Conservation (phyloP, 805 yeast species). For the Kazachstania psychrophila region DNA sequence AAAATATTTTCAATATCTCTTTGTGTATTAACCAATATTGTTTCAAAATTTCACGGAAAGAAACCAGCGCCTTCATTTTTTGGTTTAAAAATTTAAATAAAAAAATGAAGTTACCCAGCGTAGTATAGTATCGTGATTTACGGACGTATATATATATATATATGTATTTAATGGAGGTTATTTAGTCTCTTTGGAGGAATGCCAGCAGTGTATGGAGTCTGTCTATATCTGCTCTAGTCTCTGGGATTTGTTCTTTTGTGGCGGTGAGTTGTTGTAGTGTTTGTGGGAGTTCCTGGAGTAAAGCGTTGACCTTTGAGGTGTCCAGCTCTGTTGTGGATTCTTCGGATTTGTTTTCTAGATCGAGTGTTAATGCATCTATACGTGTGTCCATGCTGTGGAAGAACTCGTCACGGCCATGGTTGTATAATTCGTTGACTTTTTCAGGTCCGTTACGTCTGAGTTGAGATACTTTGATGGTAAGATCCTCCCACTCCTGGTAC, state of each 20-base stretch:
- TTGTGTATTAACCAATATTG: too few relatives aligned
- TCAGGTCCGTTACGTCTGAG: conserved; percentile 47
- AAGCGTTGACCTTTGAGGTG: neutral
- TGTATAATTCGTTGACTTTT: conserved; percentile 33
- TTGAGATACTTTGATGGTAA: conserved; percentile 47
- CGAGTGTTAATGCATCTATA: conserved; percentile 6
- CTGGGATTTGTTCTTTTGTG: conserved; percentile 17
- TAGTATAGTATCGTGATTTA: too few relatives aligned
- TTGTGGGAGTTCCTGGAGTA: conserved; percentile 1
- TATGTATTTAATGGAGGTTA: neutral
- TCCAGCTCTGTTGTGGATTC: conserved; percentile 1
- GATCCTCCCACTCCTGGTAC: conserved; percentile 52
- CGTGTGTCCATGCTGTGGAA: conserved; percentile 21
- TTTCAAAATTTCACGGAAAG: too few relatives aligned
- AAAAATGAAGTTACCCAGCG: too few relatives aligned
- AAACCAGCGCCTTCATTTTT: too few relatives aligned
- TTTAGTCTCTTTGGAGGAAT: conserved; percentile 11
- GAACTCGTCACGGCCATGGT: conserved; percentile 21
- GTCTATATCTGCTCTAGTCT: conserved; percentile 19
- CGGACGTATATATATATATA: neutral
- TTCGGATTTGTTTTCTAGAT: too few relatives aligned
- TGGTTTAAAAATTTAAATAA: too few relatives aligned
- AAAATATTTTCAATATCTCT: too few relatives aligned
- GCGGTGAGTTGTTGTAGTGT: conserved; percentile 9
- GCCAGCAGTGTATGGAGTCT: conserved; percentile 24